Evolutionary conservation across 768 basidiomycete species (phyloP), one percentile per base, ranked within the genome.

Genomic region (Naematelia encephala): DNA sequence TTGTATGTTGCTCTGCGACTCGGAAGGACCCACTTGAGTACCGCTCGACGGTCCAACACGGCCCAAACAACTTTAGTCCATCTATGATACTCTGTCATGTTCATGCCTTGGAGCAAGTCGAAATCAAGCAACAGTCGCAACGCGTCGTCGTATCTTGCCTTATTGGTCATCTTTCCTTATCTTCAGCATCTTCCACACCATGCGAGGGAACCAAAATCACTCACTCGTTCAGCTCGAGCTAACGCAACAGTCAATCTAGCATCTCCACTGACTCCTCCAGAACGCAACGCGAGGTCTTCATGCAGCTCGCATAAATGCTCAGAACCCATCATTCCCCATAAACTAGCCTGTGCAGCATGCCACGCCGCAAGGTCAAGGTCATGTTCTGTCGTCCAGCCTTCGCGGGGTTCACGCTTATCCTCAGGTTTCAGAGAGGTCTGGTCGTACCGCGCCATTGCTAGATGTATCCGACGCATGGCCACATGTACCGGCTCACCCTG

Each of bases 401-500:
- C 59, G 34, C 57, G 54, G 3, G 30, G n/a, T n/a, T 56, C 56
- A 53, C 47, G 56, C 26, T 60, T 54, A 12, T 60, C 68, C 29
- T 55, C 54, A 26, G 51, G 47, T 26, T 26, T 23, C 29, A 58
- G 61, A 4, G 26, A 56, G n/a, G 28, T 43, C n/a, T 34, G 10
- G 22, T 58, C 66, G 28, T 69, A 55, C 22, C 62, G 39, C 2
- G 51, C 68, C 3, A 64, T 53, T 4, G 75, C 68, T 16, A 55
- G 47, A 25, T 68, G 67, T 22, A 72, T 62, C 10, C 75, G 55
- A 30, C 55, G 47, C 19, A 73, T 66, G 4, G 73, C 75, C 4
- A 68, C 27, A 16, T 69, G 70, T 3, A 70, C 54, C 1, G 71
- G 63, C 54, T 77, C 75, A 23, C 73, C 75, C 74, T 76, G 52